phyloP scores from a whole-genome alignment of 202 grass and related monocot species.

The Alloteropsis angusta region DNA sequence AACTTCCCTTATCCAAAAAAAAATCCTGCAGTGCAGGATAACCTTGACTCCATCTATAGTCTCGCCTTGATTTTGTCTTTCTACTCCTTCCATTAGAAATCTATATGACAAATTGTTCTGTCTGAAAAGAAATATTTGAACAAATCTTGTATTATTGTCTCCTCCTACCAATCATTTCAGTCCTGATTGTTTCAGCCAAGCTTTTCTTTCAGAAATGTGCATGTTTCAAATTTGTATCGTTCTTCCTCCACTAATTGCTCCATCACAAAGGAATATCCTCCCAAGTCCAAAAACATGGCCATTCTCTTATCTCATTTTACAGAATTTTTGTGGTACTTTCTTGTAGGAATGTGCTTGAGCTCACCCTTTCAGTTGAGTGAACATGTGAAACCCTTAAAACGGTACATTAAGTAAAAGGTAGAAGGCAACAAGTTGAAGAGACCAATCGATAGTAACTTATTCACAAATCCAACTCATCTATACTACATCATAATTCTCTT shows the following conservation, averaged over 20 bases:
- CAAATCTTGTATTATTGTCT: not conserved
- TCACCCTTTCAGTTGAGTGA: not conserved
- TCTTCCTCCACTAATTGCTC: not conserved
- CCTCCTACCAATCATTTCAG: not conserved
- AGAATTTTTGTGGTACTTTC: not conserved
- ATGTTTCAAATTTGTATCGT: not conserved
- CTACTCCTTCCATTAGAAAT: not conserved
- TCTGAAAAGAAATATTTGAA: not conserved
- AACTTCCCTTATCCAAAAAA: too few species aligned
- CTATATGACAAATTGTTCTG: not conserved
- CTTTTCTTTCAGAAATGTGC: not conserved
- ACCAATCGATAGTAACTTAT: not conserved
- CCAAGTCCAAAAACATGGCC: not conserved
- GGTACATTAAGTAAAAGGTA: not conserved
- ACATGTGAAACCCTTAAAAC: not conserved
- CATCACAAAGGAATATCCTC: not conserved
- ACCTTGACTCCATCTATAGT: not conserved
- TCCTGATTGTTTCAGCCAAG: not conserved
- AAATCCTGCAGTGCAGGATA: not conserved
- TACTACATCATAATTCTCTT: conserved; percentile 25
- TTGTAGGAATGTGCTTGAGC: not conserved
- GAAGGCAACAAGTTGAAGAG: not conserved
- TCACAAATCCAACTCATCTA: conserved; percentile 3
- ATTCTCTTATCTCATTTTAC: not conserved
- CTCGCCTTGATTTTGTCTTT: not conserved